Percentiles rank a stretch among this genome's conserved stretches.
Evolutionary conservation across 2,329 filamentous ascomycete species (phyloP).

Genomic region (Pseudogymnoascus sp.): DNA sequence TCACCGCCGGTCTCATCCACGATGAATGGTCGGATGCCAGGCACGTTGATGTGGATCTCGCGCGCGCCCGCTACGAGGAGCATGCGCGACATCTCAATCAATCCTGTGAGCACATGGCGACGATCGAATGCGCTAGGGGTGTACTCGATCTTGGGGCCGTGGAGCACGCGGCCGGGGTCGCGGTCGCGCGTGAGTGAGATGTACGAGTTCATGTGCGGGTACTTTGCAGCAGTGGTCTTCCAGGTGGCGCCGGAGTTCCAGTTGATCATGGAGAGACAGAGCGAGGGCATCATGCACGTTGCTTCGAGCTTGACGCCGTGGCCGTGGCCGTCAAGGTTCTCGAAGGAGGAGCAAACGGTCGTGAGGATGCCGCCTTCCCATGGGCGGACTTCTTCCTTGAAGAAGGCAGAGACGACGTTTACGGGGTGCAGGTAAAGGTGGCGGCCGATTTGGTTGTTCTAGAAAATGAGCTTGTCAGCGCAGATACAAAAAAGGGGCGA

Average conservation of each 20-base stretch:
- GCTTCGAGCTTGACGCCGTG: slow-evolving; percentile 80
- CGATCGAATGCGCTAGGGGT: slow-evolving; percentile 64
- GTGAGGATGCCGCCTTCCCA: slow-evolving; percentile 74
- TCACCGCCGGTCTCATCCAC: neutral
- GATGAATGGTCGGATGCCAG: slow-evolving; percentile 56
- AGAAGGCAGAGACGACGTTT: slow-evolving; percentile 51
- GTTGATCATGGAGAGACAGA: slow-evolving; percentile 53
- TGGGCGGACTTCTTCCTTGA: slow-evolving; percentile 60
- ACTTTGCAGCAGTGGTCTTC: slow-evolving; percentile 63
- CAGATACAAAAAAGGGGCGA: neutral
- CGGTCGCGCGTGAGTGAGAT: slow-evolving; percentile 71
- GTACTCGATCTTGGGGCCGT: slow-evolving; percentile 62
- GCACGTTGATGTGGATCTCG: slow-evolving; percentile 66
- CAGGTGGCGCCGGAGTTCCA: slow-evolving; percentile 64
- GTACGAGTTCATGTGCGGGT: slow-evolving; percentile 62
- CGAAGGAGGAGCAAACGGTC: slow-evolving; percentile 65
- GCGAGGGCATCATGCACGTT: slow-evolving; percentile 63
- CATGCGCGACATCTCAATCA: slow-evolving; percentile 66
- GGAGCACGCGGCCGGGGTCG: slow-evolving; percentile 67
- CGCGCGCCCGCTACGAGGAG: slow-evolving; percentile 69
- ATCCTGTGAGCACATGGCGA: slow-evolving; percentile 61
- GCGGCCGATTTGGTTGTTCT: slow-evolving; percentile 70
- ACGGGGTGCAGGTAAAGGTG: slow-evolving; percentile 80
- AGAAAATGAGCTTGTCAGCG: neutral
- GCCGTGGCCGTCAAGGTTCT: slow-evolving; percentile 71